A percentile compares a stretch with the other conserved stretches of the same genome.
These are phyloP conservation scores for Pseudodiploospora longispora DNA, from an alignment of 2,329 filamentous ascomycete species.

Conservation along the genomic window DNA sequence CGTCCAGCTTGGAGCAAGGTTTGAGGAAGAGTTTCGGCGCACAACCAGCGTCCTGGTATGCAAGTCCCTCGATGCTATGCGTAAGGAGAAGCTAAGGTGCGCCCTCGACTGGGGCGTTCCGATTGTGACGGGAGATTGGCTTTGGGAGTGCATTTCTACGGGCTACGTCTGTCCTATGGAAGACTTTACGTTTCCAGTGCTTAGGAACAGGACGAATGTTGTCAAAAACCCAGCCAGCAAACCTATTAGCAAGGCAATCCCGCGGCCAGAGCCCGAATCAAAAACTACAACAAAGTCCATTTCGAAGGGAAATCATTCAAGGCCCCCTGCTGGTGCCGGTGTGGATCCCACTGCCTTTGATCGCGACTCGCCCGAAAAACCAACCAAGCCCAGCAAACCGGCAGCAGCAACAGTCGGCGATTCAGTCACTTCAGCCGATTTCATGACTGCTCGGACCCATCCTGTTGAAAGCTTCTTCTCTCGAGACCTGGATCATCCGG, in stretches of 20 bases:
- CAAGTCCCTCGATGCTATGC: constrained; percentile 46
- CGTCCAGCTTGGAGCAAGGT: constrained; percentile 67
- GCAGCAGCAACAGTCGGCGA: constrained; percentile 10
- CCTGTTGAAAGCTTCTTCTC: constrained; percentile 17
- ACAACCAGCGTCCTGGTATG: constrained; percentile 74
- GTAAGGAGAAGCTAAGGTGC: constrained; percentile 69
- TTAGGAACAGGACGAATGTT: constrained; percentile 21
- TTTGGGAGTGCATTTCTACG: constrained; percentile 69
- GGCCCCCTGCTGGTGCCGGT: constrained; percentile 15
- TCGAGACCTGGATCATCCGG: constrained; percentile 15
- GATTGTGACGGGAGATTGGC: constrained; percentile 73
- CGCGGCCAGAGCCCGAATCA: neutral
- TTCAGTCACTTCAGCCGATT: constrained; percentile 26
- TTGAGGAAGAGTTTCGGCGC: constrained; percentile 67
- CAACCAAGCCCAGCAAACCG: constrained; percentile 6
- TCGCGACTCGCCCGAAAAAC: constrained; percentile 18
- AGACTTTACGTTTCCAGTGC: constrained; percentile 39
- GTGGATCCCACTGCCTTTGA: constrained; percentile 35
- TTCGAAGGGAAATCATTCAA: neutral
- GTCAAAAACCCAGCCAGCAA: neutral
- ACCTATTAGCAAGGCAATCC: constrained; percentile 4
- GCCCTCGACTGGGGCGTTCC: constrained; percentile 70
- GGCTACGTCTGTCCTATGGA: constrained; percentile 40
- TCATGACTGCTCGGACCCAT: constrained; percentile 34
- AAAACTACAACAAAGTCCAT: neutral